phyloP scores from a whole-genome alignment of 2,329 filamentous ascomycete species.

The Trichoderma pleuroti region DNA sequence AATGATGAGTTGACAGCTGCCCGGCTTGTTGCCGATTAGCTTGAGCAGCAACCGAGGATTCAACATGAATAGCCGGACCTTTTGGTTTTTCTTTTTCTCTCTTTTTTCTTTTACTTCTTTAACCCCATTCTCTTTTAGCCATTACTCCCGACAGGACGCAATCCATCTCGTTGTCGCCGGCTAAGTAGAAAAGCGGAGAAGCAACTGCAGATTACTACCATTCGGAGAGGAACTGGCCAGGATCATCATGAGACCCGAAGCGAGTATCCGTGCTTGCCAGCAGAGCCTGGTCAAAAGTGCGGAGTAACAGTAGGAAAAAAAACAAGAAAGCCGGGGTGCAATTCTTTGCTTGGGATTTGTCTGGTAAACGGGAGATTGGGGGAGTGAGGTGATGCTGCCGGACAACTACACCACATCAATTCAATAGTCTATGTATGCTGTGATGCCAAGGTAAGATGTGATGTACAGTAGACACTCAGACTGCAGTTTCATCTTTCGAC shows the following conservation, averaged over 20 bases:
- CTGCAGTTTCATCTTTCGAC: background rate
- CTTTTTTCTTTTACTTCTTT: background rate
- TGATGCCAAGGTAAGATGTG: background rate
- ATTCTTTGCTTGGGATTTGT: background rate
- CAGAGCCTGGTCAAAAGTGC: background rate
- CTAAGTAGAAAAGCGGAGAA: constrained; percentile 15
- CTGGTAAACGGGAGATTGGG: background rate
- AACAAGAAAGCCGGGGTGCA: background rate
- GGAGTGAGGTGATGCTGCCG: background rate
- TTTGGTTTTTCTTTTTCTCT: background rate
- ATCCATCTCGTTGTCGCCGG: background rate
- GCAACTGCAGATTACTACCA: background rate
- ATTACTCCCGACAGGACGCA: background rate
- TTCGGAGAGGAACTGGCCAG: background rate
- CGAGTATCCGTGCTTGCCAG: background rate
- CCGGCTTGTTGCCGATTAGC: background rate
- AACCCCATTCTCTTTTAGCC: background rate
- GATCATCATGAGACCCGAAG: background rate
- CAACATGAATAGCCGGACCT: background rate
- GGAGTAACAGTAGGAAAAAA: background rate
- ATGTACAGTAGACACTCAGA: background rate
- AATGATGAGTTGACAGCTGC: background rate
- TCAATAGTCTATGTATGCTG: background rate
- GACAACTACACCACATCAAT: background rate
- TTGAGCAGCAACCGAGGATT: background rate